A percentile compares a stretch with the other conserved stretches of the same genome.
Conservation (phyloP, 768 basidiomycete genomes). For the Kwoniella mangroviensis region DNA sequence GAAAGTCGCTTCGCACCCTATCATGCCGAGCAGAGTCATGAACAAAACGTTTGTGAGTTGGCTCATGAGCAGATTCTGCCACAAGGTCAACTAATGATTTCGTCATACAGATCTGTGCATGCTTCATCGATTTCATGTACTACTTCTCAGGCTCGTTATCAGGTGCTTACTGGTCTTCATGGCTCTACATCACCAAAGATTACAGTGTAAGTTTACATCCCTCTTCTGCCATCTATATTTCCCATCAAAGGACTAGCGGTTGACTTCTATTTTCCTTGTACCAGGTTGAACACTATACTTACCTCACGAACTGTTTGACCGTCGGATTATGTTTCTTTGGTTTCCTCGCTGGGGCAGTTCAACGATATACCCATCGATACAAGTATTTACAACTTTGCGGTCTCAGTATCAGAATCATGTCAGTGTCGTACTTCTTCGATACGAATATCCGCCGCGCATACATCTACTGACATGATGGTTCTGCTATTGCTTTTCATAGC, state of each 20-base stretch:
- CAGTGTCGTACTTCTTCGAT: neutral
- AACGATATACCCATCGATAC: slow-evolving; percentile 55
- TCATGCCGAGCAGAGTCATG: slow-evolving; percentile 58
- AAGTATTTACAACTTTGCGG: slow-evolving; percentile 53
- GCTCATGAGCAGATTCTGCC: neutral
- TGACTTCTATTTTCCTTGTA: too few relatives aligned
- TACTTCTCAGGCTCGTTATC: slow-evolving; percentile 41
- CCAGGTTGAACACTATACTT: slow-evolving; percentile 9
- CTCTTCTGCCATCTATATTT: neutral
- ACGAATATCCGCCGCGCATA: too few relatives aligned
- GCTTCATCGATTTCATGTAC: slow-evolving; percentile 49
- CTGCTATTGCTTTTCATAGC: neutral
- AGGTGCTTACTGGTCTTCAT: slow-evolving; percentile 39
- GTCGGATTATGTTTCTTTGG: slow-evolving; percentile 54
- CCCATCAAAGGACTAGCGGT: too few relatives aligned
- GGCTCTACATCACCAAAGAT: slow-evolving; percentile 49
- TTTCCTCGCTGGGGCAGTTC: slow-evolving; percentile 52
- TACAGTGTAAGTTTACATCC: slow-evolving; percentile 20
- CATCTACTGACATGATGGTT: neutral
- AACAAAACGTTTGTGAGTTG: slow-evolving; percentile 57
- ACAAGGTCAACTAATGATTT: too few relatives aligned
- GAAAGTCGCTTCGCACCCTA: slow-evolving; percentile 55
- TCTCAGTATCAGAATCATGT: slow-evolving; percentile 42
- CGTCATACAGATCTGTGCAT: slow-evolving; percentile 25
- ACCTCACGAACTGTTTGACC: slow-evolving; percentile 26